Evolutionary conservation across 2,329 filamentous ascomycete genomes (phyloP).

Genomic region (Phialocephala sp.): DNA sequence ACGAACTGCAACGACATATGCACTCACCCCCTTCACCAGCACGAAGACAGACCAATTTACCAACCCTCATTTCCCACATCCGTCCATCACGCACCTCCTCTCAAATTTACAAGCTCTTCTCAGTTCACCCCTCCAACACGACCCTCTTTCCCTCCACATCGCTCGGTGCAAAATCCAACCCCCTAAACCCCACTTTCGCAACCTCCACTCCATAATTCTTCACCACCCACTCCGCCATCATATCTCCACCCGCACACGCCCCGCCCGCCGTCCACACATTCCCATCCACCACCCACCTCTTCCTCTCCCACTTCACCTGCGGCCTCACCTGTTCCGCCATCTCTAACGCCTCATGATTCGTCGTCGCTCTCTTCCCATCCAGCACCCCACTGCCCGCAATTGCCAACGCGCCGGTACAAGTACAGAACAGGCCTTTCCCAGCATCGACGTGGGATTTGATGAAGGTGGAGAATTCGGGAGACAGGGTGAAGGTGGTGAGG

Average conservation of each 20-base stretch:
- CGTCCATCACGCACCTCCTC: background rate
- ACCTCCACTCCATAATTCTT: conserved; percentile 27
- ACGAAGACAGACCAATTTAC: too few relatives aligned
- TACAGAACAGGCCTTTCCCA: conserved; percentile 44
- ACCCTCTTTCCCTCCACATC: conserved; percentile 7
- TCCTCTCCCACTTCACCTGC: conserved; percentile 49
- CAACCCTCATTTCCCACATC: too few relatives aligned
- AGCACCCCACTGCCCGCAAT: conserved; percentile 45
- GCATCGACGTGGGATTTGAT: conserved; percentile 44
- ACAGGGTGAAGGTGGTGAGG: conserved; percentile 35
- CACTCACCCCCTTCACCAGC: too few relatives aligned
- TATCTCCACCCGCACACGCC: conserved; percentile 44
- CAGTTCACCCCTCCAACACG: background rate
- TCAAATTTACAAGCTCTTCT: too few relatives aligned
- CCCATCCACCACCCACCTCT: conserved; percentile 51
- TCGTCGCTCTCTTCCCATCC: conserved; percentile 49
- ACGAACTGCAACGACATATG: background rate
- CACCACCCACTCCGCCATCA: conserved; percentile 29
- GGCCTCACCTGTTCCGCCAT: conserved; percentile 43
- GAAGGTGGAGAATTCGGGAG: conserved; percentile 41
- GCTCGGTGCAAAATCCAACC: conserved; percentile 29
- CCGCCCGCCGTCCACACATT: conserved; percentile 53
- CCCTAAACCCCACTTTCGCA: background rate
- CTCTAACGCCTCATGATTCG: conserved; percentile 45
- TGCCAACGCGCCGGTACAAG: conserved; percentile 42